Base-by-base conservation (phyloP, 1,284 basidiomycete genomes). In the Cryptococcus sp. region DNA sequence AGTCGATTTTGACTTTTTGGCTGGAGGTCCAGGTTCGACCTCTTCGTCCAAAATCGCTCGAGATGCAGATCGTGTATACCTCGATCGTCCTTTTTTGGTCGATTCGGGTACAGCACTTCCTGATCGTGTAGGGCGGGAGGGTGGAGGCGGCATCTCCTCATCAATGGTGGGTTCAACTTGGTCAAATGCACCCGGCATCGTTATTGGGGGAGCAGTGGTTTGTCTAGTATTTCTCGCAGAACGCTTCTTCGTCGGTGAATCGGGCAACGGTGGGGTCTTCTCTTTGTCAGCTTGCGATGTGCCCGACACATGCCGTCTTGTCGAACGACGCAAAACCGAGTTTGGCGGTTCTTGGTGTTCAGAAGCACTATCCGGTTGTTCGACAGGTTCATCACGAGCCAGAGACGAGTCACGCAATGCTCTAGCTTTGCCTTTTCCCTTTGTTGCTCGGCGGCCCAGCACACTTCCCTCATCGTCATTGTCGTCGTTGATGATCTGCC, bases 401-500 rank as follows among this genome's bases (percentile, higher is more conserved):
- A 15, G 39, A 25, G 45, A 52, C 13, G n/a, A 38, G 45, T 49
- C 39, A 26, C 54, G 48, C 46, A 40, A 11, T 48, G 46, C 22
- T 37, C 47, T 26, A 15, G 13, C 47, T 22, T 37, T 37, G 13
- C 19, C 25, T 44, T 49, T 38, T 2, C 48, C 47, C 29, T 41
- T 41, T 15, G 3, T 39, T 13, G 34, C 38, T n/a, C 52, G 25
- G 15, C 52, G 53, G 20, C 47, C 52, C 22, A 37, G 20, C n/a
- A 54, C 52, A 22, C 50, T 52, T 1, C 39, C 50, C 8, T 50
- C 49, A 15, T 61, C 56, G 16, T 56, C 45, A 10, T 62, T 65
- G 57, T 75, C 73, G 48, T 75, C 72, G 38, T 73, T 64, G 46
- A 72, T 68, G 46, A 72, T 61, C 22, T 47, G 39, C 52, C 58